A percentile compares a stretch with the other conserved stretches of the same genome.
Evolutionary conservation across 2,329 filamentous ascomycete genomes (phyloP).

Genomic region (Emergomyces orientalis): DNA sequence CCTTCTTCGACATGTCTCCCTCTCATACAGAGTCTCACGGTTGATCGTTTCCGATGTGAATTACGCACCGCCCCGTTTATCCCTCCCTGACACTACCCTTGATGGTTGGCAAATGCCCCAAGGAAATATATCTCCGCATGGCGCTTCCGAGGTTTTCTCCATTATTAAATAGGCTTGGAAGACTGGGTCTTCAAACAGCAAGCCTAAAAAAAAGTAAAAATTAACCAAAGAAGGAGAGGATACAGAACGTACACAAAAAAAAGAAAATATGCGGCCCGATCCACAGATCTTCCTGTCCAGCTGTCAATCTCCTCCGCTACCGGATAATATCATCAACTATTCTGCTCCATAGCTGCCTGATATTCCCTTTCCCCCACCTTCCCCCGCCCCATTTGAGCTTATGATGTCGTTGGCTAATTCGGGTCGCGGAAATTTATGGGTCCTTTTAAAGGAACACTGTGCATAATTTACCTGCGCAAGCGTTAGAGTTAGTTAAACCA

Average conservation of each 20-base stretch:
- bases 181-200: background rate
- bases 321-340: background rate
- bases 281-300: background rate
- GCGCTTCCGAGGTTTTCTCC: background rate
- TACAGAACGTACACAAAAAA: background rate
- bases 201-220: background rate
- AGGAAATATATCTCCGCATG: background rate
- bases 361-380: background rate
- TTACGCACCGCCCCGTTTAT: background rate
- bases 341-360: background rate
- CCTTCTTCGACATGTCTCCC: background rate
- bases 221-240: background rate
- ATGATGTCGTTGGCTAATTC: background rate
- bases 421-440: background rate
- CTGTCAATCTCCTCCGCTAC: background rate
- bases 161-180: background rate
- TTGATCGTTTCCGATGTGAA: background rate
- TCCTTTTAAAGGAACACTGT: background rate
- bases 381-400: too few species aligned
- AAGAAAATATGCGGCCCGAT: background rate
- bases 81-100: background rate
- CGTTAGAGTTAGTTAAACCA: background rate
- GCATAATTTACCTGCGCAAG: background rate
- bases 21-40: background rate
- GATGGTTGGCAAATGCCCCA: background rate